A percentile compares a stretch with the other conserved stretches of the same genome.
Evolutionary conservation across 352 stramenopile species (phyloP).

Genomic region (Phytophthora colocasiae): DNA sequence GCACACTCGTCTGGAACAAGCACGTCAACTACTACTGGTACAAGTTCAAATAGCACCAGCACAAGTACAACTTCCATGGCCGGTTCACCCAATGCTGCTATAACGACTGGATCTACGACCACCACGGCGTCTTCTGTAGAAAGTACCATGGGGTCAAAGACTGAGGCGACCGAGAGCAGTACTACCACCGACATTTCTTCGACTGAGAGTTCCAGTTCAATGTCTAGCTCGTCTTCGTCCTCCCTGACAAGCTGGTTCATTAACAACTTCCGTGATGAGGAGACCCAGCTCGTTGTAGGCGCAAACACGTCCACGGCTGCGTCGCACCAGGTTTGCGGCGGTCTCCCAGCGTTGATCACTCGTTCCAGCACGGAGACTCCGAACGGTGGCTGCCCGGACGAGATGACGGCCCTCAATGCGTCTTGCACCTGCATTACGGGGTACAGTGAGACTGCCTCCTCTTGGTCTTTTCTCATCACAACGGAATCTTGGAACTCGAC

Average conservation of each 20-base stretch:
- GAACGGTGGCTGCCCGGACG: conserved; percentile 46
- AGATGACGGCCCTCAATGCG: conserved; percentile 42
- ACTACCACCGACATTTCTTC: conserved; percentile 10
- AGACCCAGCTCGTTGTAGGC: conserved; percentile 47
- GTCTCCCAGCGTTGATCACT: conserved; percentile 39
- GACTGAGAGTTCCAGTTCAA: conserved; percentile 15
- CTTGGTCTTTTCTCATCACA: conserved; percentile 41
- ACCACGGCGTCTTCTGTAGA: too few relatives aligned
- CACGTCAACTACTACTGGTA: conserved; percentile 5
- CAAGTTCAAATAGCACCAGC: conserved; percentile 10
- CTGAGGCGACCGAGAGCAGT: too few relatives aligned
- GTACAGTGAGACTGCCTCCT: conserved; percentile 26
- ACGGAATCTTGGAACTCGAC: conserved; percentile 26
- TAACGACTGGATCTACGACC: conserved; percentile 8
- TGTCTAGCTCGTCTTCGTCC: conserved; percentile 20
- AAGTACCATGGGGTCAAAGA: neutral
- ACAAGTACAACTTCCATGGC: neutral
- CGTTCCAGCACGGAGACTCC: conserved; percentile 33
- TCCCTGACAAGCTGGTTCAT: conserved; percentile 41
- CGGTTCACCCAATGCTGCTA: neutral
- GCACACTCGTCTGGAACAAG: conserved; percentile 5
- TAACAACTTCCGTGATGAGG: conserved; percentile 35
- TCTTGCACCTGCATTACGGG: conserved; percentile 53
- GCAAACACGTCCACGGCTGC: neutral
- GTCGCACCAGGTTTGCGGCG: conserved; percentile 36